Evolutionary conservation across 2,329 filamentous ascomycete species (phyloP).

Genomic region (Pseudopithomyces maydicus): DNA sequence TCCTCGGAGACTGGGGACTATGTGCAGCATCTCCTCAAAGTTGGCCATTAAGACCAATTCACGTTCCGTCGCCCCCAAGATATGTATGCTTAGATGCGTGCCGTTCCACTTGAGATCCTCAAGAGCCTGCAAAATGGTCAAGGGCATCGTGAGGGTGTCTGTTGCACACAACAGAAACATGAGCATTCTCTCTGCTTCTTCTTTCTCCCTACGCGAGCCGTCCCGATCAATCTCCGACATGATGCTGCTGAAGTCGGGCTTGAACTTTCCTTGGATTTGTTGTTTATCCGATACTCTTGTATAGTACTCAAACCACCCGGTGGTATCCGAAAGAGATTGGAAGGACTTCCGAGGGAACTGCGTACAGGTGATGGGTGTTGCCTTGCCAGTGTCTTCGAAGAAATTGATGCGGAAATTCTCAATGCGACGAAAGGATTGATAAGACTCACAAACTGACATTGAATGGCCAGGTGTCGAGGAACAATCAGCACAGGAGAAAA

Average conservation of each 20-base stretch:
- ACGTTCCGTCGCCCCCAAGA: constrained; percentile 22
- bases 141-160: constrained; percentile 25
- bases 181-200: constrained; percentile 19
- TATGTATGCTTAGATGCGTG: constrained; percentile 14
- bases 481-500: constrained; percentile 20
- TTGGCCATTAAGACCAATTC: constrained; percentile 19
- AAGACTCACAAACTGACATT: constrained; percentile 12
- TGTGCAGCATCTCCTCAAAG: constrained; percentile 25
- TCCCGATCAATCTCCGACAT: background rate
- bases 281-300: constrained; percentile 22
- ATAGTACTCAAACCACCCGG: constrained; percentile 24
- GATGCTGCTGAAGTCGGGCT: constrained; percentile 16
- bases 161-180: constrained; percentile 23
- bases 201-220: constrained; percentile 9
- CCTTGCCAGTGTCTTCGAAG: constrained; percentile 25
- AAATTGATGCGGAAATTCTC: constrained; percentile 22
- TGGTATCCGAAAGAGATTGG: constrained; percentile 11
- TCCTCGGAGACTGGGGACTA: constrained; percentile 12
- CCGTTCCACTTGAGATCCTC: constrained; percentile 15
- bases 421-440: constrained; percentile 12
- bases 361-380: constrained; percentile 18
- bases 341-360: constrained; percentile 11
- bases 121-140: constrained; percentile 21
- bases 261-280: constrained; percentile 17
- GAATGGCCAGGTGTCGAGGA: constrained; percentile 8